Conservation (phyloP, 2,329 filamentous ascomycete genomes). For the Colletotrichum sp. region DNA sequence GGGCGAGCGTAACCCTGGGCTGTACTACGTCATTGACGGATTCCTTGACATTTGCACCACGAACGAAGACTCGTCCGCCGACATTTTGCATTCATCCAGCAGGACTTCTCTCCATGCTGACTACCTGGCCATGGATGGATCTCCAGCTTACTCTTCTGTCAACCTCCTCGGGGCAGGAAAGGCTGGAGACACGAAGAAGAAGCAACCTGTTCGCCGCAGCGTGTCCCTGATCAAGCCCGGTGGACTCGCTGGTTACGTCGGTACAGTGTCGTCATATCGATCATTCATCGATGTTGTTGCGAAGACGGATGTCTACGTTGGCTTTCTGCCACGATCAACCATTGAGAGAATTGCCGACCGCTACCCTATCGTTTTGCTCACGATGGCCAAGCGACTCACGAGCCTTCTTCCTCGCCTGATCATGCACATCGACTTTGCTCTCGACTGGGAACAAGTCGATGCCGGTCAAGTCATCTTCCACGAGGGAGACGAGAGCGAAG, state of each 20-base stretch:
- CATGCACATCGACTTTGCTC: slow-evolving; percentile 94
- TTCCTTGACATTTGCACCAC: slow-evolving; percentile 95
- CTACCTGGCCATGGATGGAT: slow-evolving; percentile 4
- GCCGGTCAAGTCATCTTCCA: slow-evolving; percentile 95
- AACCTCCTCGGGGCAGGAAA: slow-evolving; percentile 27
- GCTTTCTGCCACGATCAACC: slow-evolving; percentile 84
- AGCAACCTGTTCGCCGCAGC: slow-evolving; percentile 63
- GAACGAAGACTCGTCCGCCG: slow-evolving; percentile 57
- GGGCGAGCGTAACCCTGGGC: slow-evolving; percentile 91
- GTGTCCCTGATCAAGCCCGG: slow-evolving; percentile 94
- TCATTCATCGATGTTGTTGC: slow-evolving; percentile 97
- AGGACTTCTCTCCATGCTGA: slow-evolving; percentile 31
- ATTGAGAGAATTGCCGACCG: slow-evolving; percentile 92
- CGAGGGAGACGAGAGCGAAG: slow-evolving; percentile 93
- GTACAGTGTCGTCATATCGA: slow-evolving; percentile 91
- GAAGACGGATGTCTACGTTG: slow-evolving; percentile 98
- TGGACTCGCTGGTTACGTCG: slow-evolving; percentile 91
- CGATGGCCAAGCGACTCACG: slow-evolving; percentile 94
- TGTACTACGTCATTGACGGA: slow-evolving; percentile 98
- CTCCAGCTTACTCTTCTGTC: slow-evolving; percentile 19
- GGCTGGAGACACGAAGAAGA: slow-evolving; percentile 45
- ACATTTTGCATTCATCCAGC: slow-evolving; percentile 44
- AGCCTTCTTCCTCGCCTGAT: slow-evolving; percentile 88
- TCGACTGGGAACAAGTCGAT: slow-evolving; percentile 98
- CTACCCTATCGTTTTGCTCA: slow-evolving; percentile 90